Base-by-base conservation (phyloP, 2,329 filamentous ascomycete species). In the Trichophyton benhamiae region DNA sequence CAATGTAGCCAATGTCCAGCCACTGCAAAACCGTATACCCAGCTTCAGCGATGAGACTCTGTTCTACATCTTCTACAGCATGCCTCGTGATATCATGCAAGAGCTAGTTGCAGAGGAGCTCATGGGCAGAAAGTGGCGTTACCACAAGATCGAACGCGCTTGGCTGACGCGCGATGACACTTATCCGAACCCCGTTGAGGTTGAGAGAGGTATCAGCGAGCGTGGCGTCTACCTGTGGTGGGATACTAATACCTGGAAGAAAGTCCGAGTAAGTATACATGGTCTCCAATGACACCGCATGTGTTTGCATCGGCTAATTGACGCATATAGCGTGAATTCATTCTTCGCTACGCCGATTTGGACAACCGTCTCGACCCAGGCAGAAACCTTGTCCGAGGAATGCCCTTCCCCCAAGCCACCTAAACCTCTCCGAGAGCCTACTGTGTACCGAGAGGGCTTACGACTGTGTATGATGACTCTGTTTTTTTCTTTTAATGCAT, bases 31-130 rank as follows among this genome's bases (percentile, higher is more conserved):
- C 57, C 82, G 83, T 62, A 81, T 85, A 65, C 73, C 77, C 2
- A 80, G 80, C 60, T 85, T 85, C 71, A 80, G 78, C 48, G 79
- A 83, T 65, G 85, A 87, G 69, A 87, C 85, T 0, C 76, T 87
- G 3, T 85, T 87, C 69, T 84, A 83, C 68, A 85, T 87, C 63
- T 87, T 87, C 77, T 87, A 87, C 73, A 84, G 83, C 64, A 82
- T 83, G 75, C 83, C 84, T 13, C 77, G 82, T 62, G 84, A 87
- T 67, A 79, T 86, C 61, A 77, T 84, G 70, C 85, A 87, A 68
- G 85, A 87, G 68, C 75, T 85, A 53, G 84, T 84, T 4, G 84
- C 84, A 6, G 78, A 80, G 62, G 84, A 87, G 68, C 72, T 87
- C 68, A 80, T 79, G 73, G 74, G 75, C 20, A 74, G 78, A 63